Evolutionary conservation across 805 yeast species (phyloP).

Genomic region (Saccharomyces mikatae): DNA sequence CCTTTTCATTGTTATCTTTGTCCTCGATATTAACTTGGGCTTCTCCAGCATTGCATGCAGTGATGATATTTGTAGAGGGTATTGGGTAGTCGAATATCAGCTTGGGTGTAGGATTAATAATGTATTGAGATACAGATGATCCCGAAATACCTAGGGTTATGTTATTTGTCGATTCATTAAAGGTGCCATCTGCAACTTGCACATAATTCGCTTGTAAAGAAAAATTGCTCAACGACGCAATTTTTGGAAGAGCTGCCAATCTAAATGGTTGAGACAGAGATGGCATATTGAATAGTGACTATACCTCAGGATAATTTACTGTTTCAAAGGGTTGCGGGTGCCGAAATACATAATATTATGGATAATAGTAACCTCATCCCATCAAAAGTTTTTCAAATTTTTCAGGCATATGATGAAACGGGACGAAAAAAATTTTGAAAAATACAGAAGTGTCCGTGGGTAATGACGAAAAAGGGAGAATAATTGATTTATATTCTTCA

Average conservation of each 20-base stretch:
- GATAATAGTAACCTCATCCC: neutral
- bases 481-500: neutral
- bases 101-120: slow-evolving; percentile 32
- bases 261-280: slow-evolving; percentile 31
- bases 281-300: slow-evolving; percentile 15
- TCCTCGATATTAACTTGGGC: neutral
- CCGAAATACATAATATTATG: neutral
- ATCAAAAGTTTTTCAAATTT: neutral
- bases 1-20: slow-evolving; percentile 1
- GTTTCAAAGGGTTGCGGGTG: neutral
- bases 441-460: neutral
- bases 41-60: slow-evolving; percentile 25
- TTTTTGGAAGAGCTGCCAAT: slow-evolving; percentile 28
- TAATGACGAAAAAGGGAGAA: neutral
- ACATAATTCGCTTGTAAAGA: slow-evolving; percentile 17
- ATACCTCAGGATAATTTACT: neutral
- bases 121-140: slow-evolving; percentile 28
- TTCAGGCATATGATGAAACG: neutral
- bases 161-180: slow-evolving; percentile 18
- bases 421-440: neutral
- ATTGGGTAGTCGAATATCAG: slow-evolving; percentile 26
- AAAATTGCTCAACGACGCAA: slow-evolving; percentile 22
- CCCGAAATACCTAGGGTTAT: slow-evolving; percentile 31
- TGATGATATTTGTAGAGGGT: slow-evolving; percentile 29
- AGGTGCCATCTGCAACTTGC: slow-evolving; percentile 20